A percentile compares a stretch with the other conserved stretches of the same genome.
phyloP scores from a whole-genome alignment of 371 early-diverging fungal species.

The Haplosporangium sp. region DNA sequence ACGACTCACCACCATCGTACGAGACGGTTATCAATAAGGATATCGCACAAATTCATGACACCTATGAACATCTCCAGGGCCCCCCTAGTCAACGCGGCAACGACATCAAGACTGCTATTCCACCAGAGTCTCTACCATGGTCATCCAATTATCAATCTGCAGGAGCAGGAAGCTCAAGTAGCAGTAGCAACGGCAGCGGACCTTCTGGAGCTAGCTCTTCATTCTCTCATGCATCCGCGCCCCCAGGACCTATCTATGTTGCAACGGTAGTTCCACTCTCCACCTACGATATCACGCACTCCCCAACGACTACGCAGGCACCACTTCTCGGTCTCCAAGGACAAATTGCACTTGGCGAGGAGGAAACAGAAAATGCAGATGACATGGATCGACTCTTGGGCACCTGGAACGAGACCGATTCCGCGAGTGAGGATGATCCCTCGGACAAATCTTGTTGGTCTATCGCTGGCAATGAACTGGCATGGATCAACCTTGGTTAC shows the following conservation, averaged over 20 bases:
- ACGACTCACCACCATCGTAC: conserved; percentile 50
- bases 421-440: conserved; percentile 9
- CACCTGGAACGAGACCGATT: not conserved
- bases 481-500: conserved; percentile 29
- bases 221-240: conserved; percentile 3
- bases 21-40: conserved; percentile 40
- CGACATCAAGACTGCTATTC: conserved; percentile 41
- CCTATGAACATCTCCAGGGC: conserved; percentile 50
- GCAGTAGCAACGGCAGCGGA: conserved; percentile 6
- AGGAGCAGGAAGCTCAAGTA: not conserved
- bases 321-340: conserved; percentile 25
- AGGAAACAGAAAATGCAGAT: conserved; percentile 20
- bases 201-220: conserved; percentile 8
- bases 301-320: conserved; percentile 10
- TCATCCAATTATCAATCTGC: conserved; percentile 16
- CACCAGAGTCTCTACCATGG: conserved; percentile 23
- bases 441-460: conserved; percentile 27
- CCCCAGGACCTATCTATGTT: conserved; percentile 14
- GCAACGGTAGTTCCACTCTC: conserved; percentile 1
- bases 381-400: conserved; percentile 32
- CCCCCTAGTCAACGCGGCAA: conserved; percentile 40
- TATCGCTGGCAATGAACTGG: conserved; percentile 25
- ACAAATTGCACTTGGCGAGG: conserved; percentile 25
- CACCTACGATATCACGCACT: conserved; percentile 1
- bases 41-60: conserved; percentile 43